Percentiles rank a stretch among this genome's conserved stretches.
These are phyloP conservation scores for Fermentozyma sake DNA, from an alignment of 1,139 yeast genomes.

Conservation along the genomic window DNA sequence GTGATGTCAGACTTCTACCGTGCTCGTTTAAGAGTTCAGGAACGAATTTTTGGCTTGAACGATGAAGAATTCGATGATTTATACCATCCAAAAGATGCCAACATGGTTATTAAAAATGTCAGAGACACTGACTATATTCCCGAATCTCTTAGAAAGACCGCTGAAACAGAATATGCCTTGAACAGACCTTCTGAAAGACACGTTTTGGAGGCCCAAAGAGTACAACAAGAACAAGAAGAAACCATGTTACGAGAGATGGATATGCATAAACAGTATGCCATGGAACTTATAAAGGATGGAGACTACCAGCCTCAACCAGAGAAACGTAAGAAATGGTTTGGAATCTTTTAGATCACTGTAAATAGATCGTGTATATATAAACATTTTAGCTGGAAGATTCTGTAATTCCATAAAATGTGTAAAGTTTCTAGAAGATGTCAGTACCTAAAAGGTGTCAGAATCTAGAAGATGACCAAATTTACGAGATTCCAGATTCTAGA, in stretches of 20 bases:
- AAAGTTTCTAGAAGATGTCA: too few species aligned
- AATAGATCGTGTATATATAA: too few species aligned
- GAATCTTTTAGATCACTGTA: slow-evolving; percentile 20
- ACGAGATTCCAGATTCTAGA: too few species aligned
- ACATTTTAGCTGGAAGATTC: too few species aligned
- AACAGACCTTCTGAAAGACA: slow-evolving; percentile 73
- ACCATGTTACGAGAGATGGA: slow-evolving; percentile 54
- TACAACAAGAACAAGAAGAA: slow-evolving; percentile 69
- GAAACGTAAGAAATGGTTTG: slow-evolving; percentile 30
- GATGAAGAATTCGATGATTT: slow-evolving; percentile 65
- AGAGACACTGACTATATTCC: slow-evolving; percentile 42
- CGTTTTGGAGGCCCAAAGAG: slow-evolving; percentile 68
- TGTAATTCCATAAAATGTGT: too few species aligned
- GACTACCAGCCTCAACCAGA: slow-evolving; percentile 8
- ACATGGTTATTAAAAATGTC: slow-evolving; percentile 33
- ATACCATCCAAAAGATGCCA: slow-evolving; percentile 37
- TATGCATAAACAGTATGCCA: slow-evolving; percentile 25
- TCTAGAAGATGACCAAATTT: too few species aligned
- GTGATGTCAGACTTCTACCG: slow-evolving; percentile 68
- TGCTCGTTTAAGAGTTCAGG: slow-evolving; percentile 52
- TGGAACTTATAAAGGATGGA: slow-evolving; percentile 30
- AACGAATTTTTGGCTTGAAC: slow-evolving; percentile 48
- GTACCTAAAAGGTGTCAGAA: too few species aligned
- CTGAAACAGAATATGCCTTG: slow-evolving; percentile 48
- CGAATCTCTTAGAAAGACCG: slow-evolving; percentile 33